Evolutionary conservation across 2,329 filamentous ascomycete species (phyloP), one percentile per base, ranked within the genome.

Genomic region (Alternaria hordeiaustralica): DNA sequence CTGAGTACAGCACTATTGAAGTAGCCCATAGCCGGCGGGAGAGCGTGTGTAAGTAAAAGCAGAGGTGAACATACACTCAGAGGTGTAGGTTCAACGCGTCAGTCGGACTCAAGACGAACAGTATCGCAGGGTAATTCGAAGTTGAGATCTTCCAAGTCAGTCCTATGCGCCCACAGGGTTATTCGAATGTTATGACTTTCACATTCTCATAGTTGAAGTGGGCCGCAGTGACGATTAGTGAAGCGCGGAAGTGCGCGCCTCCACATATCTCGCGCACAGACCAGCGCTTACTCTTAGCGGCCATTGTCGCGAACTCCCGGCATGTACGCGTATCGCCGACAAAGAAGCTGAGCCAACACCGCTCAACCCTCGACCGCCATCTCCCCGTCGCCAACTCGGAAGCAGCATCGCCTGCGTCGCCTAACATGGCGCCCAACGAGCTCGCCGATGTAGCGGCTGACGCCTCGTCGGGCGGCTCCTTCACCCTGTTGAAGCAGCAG

Each of bases 401-500:
- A 71, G 70, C 71, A 75, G 73, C 63, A 67, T 65, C 68, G 65
- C 71, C 70, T 72, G 72, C 70, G 68, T 62, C 68, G 71, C 71
- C 71, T 60, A 68, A 43, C 63, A 73, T 76, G 71, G 70, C 74
- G 73, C 70, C 70, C 68, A 68, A 70, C 72, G 72, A 74, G 69
- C 75, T 68, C 64, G 71, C 75, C 63, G 73, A 72, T 45, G 63
- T 66, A 54, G 61, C 63, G 68, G 76, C 77, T 68, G 75, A 75
- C 58, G 69, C 74, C 63, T 69, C 73, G 69, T 64, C 71, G 63
- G 71, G 70, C 68, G 74, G 73, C 69, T 71, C 71, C 28, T 89
- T 86, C 74, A 84, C 84, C 51, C 84, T 98, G 61, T 86, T 93
- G 58, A 91, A 94, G 81, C 95, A 98, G 82, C 92, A 92, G 78